Percentiles rank a stretch among this genome's conserved stretches.
These are phyloP conservation scores for Nitzschia sp. DNA, from an alignment of 108 stramenopile genomes.

Conservation along the genomic window DNA sequence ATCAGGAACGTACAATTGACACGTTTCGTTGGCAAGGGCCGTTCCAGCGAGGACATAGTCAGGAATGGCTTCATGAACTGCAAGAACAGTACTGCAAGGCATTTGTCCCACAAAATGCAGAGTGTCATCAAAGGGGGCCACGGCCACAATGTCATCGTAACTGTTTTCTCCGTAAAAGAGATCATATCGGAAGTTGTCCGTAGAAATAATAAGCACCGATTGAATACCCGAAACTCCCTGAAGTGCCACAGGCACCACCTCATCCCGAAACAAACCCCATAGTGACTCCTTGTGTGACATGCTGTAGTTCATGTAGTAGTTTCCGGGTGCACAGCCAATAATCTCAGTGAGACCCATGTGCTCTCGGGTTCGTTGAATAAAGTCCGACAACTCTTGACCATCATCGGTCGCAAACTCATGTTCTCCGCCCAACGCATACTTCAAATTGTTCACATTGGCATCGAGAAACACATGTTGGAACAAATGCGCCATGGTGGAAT, in stretches of 20 bases:
- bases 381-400: conserved; percentile 52
- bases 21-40: conserved; percentile 6
- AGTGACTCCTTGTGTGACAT: conserved; percentile 48
- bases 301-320: conserved; percentile 31
- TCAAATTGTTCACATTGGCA: conserved; percentile 46
- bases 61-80: conserved; percentile 14
- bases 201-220: conserved; percentile 24
- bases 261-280: conserved; percentile 46
- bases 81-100: conserved; percentile 1
- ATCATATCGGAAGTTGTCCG: conserved; percentile 46
- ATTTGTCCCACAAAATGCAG: conserved; percentile 31
- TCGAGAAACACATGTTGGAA: conserved; percentile 63
- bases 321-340: conserved; percentile 55
- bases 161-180: conserved; percentile 17
- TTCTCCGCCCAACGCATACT: conserved; percentile 17
- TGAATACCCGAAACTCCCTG: neutral
- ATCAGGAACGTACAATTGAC: conserved; percentile 31
- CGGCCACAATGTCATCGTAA: conserved; percentile 47
- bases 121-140: conserved; percentile 66
- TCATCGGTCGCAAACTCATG: conserved; percentile 46
- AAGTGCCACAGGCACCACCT: conserved; percentile 49
- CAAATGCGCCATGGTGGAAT: conserved; percentile 32
- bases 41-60: conserved; percentile 9
- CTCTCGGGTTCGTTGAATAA: conserved; percentile 48
- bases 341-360: conserved; percentile 47